Percentiles rank a stretch among this genome's conserved stretches.
Conservation (phyloP, 2,329 filamentous ascomycete species). For the Penicillium sp. region DNA sequence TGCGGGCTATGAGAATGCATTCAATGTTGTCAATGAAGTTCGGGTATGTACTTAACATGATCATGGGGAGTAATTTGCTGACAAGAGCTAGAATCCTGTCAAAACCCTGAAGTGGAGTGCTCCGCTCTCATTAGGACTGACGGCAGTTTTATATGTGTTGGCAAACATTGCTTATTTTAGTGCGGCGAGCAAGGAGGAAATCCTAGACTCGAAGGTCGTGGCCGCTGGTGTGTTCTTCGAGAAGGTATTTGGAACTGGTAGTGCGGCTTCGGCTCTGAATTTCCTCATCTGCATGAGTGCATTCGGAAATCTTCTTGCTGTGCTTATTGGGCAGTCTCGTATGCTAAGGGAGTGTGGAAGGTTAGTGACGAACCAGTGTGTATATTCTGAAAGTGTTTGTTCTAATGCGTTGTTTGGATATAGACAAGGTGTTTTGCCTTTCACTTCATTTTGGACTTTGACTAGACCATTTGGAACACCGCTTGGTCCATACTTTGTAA, state of each 20-base stretch:
- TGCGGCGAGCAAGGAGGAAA: constrained; percentile 54
- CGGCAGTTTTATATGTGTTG: constrained; percentile 56
- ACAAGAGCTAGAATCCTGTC: constrained; percentile 50
- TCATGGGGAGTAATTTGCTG: fast-evolving
- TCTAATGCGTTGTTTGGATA: not conserved
- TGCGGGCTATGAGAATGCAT: constrained; percentile 57
- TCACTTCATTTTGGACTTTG: constrained; percentile 60
- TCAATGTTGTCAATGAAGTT: constrained; percentile 62
- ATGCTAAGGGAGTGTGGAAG: constrained; percentile 60
- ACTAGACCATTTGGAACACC: constrained; percentile 64
- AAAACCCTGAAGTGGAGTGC: constrained; percentile 53
- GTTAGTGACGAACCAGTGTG: constrained; percentile 23
- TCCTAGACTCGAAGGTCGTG: constrained; percentile 53
- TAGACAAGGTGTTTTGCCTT: constrained; percentile 61
- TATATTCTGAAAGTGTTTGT: not conserved
- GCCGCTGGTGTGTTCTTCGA: constrained; percentile 60
- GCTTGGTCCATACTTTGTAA: constrained; percentile 56
- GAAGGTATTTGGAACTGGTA: constrained; percentile 53
- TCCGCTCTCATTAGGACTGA: constrained; percentile 50
- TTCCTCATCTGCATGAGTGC: constrained; percentile 57
- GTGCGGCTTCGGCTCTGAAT: constrained; percentile 54
- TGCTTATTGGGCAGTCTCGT: constrained; percentile 55
- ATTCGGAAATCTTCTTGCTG: constrained; percentile 58
- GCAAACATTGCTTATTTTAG: constrained; percentile 62
- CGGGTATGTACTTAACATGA: constrained; percentile 33